These are phyloP conservation scores for Fusarium avenaceum DNA, from an alignment of 2,329 filamentous ascomycete species.

Conservation along the genomic window DNA sequence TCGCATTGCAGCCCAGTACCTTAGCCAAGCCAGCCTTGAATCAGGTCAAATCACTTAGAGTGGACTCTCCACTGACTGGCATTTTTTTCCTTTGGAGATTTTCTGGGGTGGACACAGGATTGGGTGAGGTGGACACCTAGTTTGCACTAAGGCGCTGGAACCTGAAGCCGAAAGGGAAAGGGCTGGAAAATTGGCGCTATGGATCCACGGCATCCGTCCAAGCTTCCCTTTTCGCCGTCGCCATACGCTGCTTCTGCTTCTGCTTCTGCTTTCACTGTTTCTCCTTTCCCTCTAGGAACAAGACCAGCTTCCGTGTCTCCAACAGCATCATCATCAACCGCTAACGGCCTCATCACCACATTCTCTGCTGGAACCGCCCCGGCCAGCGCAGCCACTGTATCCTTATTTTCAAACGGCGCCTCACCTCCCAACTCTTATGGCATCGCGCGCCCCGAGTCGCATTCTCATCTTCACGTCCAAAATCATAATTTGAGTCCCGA, in stretches of 20 bases:
- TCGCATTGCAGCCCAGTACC: not conserved
- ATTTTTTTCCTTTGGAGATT: constrained; percentile 44
- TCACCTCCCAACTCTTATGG: constrained; percentile 31
- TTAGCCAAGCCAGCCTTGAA: not conserved
- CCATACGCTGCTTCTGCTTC: constrained; percentile 45
- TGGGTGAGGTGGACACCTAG: constrained; percentile 24
- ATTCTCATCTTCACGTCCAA: constrained; percentile 39
- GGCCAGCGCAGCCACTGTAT: constrained; percentile 31
- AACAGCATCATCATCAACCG: constrained; percentile 29
- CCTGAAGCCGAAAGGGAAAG: constrained; percentile 44
- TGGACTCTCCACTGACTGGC: constrained; percentile 31
- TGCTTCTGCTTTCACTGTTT: constrained; percentile 32
- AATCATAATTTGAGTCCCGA: constrained; percentile 44
- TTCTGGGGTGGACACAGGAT: constrained; percentile 49
- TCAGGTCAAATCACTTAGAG: constrained; percentile 9
- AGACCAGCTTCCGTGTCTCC: constrained; percentile 31
- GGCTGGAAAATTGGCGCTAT: constrained; percentile 55
- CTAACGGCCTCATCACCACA: constrained; percentile 28
- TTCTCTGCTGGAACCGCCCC: constrained; percentile 29
- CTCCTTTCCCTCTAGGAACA: constrained; percentile 48
- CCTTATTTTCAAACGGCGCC: constrained; percentile 8
- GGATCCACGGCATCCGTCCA: constrained; percentile 52
- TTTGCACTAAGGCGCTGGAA: constrained; percentile 18
- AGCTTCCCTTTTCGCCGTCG: constrained; percentile 52
- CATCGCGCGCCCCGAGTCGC: constrained; percentile 41